Percentiles rank a stretch among this genome's conserved stretches.
phyloP scores from a whole-genome alignment of 257 asterid genomes.

The Solanum bulbocastanum region DNA sequence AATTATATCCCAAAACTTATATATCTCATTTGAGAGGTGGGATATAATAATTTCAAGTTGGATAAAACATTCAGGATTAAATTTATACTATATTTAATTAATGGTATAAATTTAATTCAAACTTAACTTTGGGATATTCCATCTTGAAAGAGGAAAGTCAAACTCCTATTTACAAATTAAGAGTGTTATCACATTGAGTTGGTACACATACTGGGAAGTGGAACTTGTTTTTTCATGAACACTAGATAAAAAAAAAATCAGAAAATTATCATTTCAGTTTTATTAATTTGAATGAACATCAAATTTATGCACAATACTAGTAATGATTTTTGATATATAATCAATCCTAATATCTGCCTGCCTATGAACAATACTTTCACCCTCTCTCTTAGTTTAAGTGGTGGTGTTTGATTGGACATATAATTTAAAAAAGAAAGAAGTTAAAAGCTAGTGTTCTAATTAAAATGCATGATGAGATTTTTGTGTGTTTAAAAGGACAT shows the following conservation, averaged over 20 bases:
- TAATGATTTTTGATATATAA: neutral
- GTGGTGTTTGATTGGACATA: neutral
- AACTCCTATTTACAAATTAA: neutral
- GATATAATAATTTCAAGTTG: neutral
- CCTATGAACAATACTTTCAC: no score
- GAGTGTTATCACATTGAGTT: neutral
- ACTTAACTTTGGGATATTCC: no score
- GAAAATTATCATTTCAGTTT: neutral
- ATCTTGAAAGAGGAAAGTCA: neutral
- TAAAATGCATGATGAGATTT: neutral
- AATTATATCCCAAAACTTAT: no score
- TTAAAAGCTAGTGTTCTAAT: neutral
- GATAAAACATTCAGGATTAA: neutral
- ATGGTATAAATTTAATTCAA: no score
- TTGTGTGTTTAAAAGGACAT: neutral
- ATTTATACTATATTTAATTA: no score
- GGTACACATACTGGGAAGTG: neutral
- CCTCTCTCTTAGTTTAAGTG: neutral
- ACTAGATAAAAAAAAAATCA: neutral
- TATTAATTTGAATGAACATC: neutral
- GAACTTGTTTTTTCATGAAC: neutral
- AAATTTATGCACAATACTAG: neutral
- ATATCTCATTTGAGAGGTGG: neutral
- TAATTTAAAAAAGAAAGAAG: neutral
- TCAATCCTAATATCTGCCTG: neutral